phyloP scores from a whole-genome alignment of 768 basidiomycete species.

The Termitomyces sp. region DNA sequence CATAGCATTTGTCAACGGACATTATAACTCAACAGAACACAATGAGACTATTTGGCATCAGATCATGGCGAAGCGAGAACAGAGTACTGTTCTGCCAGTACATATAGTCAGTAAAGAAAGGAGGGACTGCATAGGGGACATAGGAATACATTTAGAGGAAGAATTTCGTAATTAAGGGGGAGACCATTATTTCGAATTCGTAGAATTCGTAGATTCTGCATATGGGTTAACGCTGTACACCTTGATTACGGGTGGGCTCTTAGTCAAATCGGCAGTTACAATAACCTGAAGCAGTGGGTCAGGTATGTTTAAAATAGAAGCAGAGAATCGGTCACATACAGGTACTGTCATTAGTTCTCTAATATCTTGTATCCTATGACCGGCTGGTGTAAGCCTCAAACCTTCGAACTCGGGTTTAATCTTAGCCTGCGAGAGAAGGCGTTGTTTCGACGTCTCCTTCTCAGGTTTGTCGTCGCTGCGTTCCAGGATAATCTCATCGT shows the following conservation, averaged over 20 bases:
- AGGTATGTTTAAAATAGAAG: constrained; percentile 2
- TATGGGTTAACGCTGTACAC: constrained; percentile 96
- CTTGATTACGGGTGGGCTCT: constrained; percentile 95
- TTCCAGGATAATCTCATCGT: constrained; percentile 61
- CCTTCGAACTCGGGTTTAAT: constrained; percentile 81
- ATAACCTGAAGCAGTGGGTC: constrained; percentile 58
- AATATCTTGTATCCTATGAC: constrained; percentile 96
- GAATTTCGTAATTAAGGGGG: constrained; percentile 4
- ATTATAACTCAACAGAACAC: constrained; percentile 10
- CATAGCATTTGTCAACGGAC: constrained; percentile 8
- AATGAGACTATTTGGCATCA: constrained; percentile 12
- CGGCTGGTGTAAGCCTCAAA: constrained; percentile 59
- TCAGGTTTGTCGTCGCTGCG: constrained; percentile 22
- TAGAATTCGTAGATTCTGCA: constrained; percentile 36
- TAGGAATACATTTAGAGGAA: constrained; percentile 26
- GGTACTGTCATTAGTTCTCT: constrained; percentile 91
- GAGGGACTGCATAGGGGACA: constrained; percentile 20
- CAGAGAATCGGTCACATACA: constrained; percentile 41
- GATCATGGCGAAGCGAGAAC: constrained; percentile 9
- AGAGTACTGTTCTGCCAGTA: constrained; percentile 1
- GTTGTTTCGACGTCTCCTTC: constrained; percentile 71
- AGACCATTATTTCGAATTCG: constrained; percentile 30
- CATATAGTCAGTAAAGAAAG: constrained; percentile 17
- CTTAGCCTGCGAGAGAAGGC: constrained; percentile 71
- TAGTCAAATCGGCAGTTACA: constrained; percentile 90